phyloP scores from a whole-genome alignment of 2,329 filamentous ascomycete species.

The Beauveria sp. region DNA sequence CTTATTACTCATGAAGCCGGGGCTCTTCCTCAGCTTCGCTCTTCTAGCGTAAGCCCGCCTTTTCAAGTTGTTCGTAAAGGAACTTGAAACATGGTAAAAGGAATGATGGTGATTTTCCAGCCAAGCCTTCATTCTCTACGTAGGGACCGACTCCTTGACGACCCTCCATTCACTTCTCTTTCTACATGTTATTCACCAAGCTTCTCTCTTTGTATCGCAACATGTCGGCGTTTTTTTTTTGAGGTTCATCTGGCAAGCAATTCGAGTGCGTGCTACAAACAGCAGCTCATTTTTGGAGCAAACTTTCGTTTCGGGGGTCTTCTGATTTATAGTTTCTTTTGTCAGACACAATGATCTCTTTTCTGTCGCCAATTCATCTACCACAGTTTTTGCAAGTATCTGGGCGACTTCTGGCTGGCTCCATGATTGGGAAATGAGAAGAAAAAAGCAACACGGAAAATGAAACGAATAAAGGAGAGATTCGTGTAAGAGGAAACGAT shows the following conservation, averaged over 20 bases:
- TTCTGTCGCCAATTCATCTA: not conserved
- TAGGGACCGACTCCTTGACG: not conserved
- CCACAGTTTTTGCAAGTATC: not conserved
- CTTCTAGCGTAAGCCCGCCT: not conserved
- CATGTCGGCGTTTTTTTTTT: slow-evolving; percentile 2
- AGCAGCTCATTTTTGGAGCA: not conserved
- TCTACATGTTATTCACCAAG: slow-evolving; percentile 3
- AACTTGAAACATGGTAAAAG: not conserved
- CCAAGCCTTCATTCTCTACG: not conserved
- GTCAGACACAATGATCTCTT: not conserved
- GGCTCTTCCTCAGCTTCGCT: not conserved
- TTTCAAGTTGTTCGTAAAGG: not conserved
- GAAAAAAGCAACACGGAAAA: too few species aligned
- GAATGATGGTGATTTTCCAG: not conserved
- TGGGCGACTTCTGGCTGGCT: not conserved
- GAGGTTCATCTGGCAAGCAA: not conserved
- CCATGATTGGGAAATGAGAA: not conserved
- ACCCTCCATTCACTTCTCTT: not conserved
- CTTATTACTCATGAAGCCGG: not conserved
- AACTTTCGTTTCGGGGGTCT: not conserved
- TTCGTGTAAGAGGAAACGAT: not conserved
- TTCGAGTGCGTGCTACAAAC: not conserved
- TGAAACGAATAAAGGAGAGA: not conserved
- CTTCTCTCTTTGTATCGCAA: not conserved
- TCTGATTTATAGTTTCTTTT: not conserved